Percentiles rank a stretch among this genome's conserved stretches.
Conservation (phyloP, 2,329 filamentous ascomycete species). For the Chaetomiaceae sp. region DNA sequence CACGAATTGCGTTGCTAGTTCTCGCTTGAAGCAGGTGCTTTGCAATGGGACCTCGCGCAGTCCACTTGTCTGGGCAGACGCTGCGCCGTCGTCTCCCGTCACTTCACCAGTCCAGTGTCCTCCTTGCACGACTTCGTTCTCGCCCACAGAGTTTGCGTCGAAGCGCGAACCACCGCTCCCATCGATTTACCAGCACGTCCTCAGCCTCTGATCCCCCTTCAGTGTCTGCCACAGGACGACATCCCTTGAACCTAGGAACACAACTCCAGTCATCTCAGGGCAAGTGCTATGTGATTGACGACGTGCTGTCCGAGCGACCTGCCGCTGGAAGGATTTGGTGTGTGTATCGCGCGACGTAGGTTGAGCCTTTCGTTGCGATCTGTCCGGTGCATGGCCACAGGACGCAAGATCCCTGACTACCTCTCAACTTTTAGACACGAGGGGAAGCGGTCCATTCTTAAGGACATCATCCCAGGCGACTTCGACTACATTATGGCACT, state of each 20-base stretch:
- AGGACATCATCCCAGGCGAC: slow-evolving; percentile 17
- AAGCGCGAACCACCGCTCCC: slow-evolving; percentile 7
- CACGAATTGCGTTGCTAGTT: too few species aligned
- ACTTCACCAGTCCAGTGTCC: slow-evolving; percentile 7
- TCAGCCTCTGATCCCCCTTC: slow-evolving; percentile 9
- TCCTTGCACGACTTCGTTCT: slow-evolving; percentile 2
- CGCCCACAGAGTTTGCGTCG: slow-evolving; percentile 7
- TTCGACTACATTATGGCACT: slow-evolving; percentile 13
- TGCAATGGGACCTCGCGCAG: slow-evolving; percentile 8
- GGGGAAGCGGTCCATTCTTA: slow-evolving; percentile 16
- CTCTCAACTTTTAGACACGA: slow-evolving; percentile 11
- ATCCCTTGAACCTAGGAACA: slow-evolving; percentile 12
- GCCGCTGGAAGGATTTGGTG: slow-evolving; percentile 16
- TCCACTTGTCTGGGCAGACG: slow-evolving; percentile 2
- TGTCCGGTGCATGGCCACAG: slow-evolving; percentile 5
- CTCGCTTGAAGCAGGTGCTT: slow-evolving; percentile 5
- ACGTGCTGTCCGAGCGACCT: slow-evolving; percentile 18
- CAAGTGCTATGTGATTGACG: slow-evolving; percentile 17
- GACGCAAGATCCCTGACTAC: slow-evolving; percentile 6
- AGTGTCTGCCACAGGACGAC: slow-evolving; percentile 10
- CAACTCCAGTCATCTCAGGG: slow-evolving; percentile 15
- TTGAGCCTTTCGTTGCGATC: slow-evolving; percentile 11
- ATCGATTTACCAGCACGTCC: slow-evolving; percentile 13
- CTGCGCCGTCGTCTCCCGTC: slow-evolving; percentile 7
- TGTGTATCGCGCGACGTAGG: slow-evolving; percentile 18